Conservation (phyloP, 2,329 filamentous ascomycete species). For the Canariomyces notabilis region DNA sequence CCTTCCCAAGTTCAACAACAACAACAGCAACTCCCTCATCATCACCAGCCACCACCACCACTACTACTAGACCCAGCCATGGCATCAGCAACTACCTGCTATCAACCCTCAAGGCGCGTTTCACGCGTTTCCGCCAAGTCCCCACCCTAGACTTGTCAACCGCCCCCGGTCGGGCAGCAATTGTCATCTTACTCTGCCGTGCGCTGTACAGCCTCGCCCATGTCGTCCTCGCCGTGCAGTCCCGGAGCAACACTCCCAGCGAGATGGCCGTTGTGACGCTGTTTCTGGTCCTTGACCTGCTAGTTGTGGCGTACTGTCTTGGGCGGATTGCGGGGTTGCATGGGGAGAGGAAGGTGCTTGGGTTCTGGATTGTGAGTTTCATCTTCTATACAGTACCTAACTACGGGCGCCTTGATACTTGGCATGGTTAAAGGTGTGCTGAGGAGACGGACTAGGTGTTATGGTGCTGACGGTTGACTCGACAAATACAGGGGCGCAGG, state of each 20-base stretch:
- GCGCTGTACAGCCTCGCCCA: background rate
- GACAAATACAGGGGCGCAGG: background rate
- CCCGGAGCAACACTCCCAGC: no score
- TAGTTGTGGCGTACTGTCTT: constrained; percentile 1
- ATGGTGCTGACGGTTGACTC: no score
- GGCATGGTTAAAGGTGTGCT: no score
- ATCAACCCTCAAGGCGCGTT: background rate
- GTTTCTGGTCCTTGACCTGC: constrained; percentile 1
- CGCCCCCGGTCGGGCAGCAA: background rate
- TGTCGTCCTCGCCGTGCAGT: background rate
- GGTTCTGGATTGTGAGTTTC: background rate
- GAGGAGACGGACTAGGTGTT: no score
- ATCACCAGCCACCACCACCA: no score
- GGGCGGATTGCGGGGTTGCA: background rate
- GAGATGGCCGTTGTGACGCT: background rate
- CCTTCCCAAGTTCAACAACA: no score
- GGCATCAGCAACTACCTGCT: no score
- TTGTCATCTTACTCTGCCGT: constrained; percentile 1
- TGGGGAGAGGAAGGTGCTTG: background rate
- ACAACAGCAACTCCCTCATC: background rate
- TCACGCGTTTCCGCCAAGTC: background rate
- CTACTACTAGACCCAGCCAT: background rate
- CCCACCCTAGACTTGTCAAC: background rate
- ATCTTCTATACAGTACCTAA: no score
- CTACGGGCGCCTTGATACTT: no score